Percentiles rank a stretch among this genome's conserved stretches.
Evolutionary conservation across 768 basidiomycete species (phyloP).

Genomic region (Rhizopogon vulgaris): DNA sequence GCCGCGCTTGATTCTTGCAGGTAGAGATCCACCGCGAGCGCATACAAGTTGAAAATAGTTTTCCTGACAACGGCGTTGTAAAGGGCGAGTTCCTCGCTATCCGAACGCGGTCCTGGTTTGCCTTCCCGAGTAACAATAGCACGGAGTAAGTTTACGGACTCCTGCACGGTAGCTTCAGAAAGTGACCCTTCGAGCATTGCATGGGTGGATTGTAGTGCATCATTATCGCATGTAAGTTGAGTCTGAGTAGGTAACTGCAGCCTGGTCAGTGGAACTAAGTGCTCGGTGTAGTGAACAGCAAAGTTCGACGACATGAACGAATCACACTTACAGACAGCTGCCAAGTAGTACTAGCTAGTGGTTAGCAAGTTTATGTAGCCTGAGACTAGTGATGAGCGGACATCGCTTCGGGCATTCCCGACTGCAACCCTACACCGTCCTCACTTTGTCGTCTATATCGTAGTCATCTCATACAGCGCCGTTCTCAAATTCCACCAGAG

Average conservation of each 20-base stretch:
- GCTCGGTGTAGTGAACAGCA: constrained; percentile 22
- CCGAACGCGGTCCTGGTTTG: not conserved
- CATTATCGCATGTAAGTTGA: constrained; percentile 6
- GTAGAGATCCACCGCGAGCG: constrained; percentile 57
- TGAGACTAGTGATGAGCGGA: too few species aligned
- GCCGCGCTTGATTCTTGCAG: constrained; percentile 62
- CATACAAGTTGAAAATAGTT: constrained; percentile 53
- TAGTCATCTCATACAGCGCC: too few species aligned
- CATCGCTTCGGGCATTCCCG: too few species aligned
- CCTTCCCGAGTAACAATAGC: not conserved
- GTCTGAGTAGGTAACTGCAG: constrained; percentile 4
- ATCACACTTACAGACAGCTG: not conserved
- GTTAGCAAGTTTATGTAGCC: not conserved
- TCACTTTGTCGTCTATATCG: too few species aligned
- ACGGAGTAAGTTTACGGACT: constrained; percentile 13
- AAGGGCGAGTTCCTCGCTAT: constrained; percentile 4
- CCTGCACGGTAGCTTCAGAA: constrained; percentile 10
- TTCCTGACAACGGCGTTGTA: constrained; percentile 38
- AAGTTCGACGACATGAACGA: constrained; percentile 13
- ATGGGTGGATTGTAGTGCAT: constrained; percentile 11
- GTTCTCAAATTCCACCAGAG: too few species aligned
- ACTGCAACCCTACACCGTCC: too few species aligned
- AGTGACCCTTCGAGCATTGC: constrained; percentile 16
- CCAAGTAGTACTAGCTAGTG: too few species aligned
- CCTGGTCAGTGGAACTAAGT: constrained; percentile 15